These are phyloP conservation scores for Imleria badia DNA, from an alignment of 768 basidiomycete species.

Conservation along the genomic window DNA sequence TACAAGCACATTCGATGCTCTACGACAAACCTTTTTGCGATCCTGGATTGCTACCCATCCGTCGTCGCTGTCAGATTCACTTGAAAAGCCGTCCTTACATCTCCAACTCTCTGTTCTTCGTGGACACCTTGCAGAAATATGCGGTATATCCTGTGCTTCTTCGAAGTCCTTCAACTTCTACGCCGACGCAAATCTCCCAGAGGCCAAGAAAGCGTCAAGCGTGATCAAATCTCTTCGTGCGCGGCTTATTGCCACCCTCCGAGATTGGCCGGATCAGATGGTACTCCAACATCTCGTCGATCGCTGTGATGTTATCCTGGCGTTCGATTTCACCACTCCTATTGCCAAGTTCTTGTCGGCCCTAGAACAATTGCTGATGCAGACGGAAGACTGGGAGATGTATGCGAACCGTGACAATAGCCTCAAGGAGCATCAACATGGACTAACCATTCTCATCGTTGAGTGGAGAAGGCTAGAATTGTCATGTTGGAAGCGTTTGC, in stretches of 20 bases:
- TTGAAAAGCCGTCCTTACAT: constrained; percentile 54
- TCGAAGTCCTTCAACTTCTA: constrained; percentile 70
- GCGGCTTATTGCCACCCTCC: constrained; percentile 56
- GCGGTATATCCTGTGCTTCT: constrained; percentile 16
- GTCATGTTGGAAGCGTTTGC: constrained; percentile 78
- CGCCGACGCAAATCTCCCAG: constrained; percentile 66
- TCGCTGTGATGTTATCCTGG: constrained; percentile 66
- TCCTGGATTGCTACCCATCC: constrained; percentile 33
- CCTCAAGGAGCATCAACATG: constrained; percentile 63
- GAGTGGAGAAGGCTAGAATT: constrained; percentile 91
- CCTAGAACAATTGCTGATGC: constrained; percentile 80
- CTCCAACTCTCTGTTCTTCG: constrained; percentile 54
- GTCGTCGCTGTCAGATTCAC: constrained; percentile 34
- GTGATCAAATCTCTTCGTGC: constrained; percentile 50
- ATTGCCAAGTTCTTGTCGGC: constrained; percentile 80
- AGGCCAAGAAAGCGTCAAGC: constrained; percentile 59
- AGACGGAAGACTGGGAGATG: constrained; percentile 95
- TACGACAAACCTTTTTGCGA: constrained; percentile 36
- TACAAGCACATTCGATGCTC: constrained; percentile 29
- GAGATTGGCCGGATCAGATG: constrained; percentile 97
- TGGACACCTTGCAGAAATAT: constrained; percentile 36
- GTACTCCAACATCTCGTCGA: constrained; percentile 82
- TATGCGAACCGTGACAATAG: constrained; percentile 93
- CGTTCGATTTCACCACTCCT: constrained; percentile 62
- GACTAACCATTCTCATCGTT: constrained; percentile 71